Conservation (phyloP, 2,329 filamentous ascomycete genomes). For the Beauveria sp. region DNA sequence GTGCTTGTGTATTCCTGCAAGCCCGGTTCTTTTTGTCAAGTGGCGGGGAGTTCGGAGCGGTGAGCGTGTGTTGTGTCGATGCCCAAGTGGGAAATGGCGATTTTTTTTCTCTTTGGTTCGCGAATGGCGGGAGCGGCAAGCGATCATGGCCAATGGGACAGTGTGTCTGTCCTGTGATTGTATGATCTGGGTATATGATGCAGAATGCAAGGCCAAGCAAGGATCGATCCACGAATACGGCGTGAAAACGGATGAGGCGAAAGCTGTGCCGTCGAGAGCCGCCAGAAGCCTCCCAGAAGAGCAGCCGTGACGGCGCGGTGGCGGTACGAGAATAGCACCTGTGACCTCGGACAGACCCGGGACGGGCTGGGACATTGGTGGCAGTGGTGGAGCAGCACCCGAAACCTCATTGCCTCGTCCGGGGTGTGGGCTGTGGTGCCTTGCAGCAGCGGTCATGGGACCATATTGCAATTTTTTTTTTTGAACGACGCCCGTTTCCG, state of each 20-base stretch:
- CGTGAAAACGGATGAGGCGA: neutral
- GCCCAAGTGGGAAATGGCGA: slow-evolving; percentile 2
- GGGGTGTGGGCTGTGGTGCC: neutral
- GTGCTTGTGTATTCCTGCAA: neutral
- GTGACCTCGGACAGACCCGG: slow-evolving; percentile 11
- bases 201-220: too few species aligned
- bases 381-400: neutral
- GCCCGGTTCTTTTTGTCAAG: neutral
- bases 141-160: neutral
- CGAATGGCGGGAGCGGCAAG: neutral
- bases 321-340: neutral
- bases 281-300: neutral
- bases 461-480: neutral
- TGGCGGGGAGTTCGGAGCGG: neutral
- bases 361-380: neutral
- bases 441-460: slow-evolving; percentile 8
- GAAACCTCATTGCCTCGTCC: neutral
- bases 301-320: too few species aligned
- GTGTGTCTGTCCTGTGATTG: neutral
- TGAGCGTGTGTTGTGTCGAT: neutral
- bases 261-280: neutral
- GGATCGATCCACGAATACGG: too few species aligned
- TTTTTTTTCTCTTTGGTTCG: neutral
- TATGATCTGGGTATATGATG: neutral
- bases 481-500: neutral